Conservation (phyloP, 78 protist species). For the Planoprotostelium fungivorum region DNA sequence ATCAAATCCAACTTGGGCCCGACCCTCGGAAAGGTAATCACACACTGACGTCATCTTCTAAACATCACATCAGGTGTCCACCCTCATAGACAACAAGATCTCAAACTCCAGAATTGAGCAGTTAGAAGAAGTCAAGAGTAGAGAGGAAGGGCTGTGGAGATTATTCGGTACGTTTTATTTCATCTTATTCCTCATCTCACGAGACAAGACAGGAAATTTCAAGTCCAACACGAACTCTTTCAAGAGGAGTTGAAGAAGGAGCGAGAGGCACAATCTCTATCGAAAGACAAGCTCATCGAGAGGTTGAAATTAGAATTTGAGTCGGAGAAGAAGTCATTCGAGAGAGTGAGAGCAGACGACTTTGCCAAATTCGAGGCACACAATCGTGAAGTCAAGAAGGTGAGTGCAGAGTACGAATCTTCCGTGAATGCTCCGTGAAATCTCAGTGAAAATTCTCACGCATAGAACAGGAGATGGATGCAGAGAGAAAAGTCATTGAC, state of each 20-base stretch:
- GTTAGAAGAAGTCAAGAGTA: neutral
- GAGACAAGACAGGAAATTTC: neutral
- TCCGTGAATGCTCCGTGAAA: neutral
- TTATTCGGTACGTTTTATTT: neutral
- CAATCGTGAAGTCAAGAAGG: neutral
- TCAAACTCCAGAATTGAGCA: neutral
- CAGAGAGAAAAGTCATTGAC: neutral
- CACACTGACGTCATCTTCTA: neutral
- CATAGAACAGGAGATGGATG: neutral
- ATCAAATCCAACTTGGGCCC: neutral
- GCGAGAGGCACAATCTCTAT: neutral
- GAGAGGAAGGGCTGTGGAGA: neutral
- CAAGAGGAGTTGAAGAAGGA: neutral
- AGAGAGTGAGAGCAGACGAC: neutral
- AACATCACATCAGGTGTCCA: neutral
- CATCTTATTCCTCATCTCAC: neutral
- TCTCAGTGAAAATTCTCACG: neutral
- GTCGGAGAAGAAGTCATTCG: neutral
- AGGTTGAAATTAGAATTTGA: neutral
- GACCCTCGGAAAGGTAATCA: neutral
- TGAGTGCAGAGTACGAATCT: neutral
- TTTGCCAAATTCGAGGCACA: neutral
- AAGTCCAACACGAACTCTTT: neutral
- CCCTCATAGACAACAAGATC: neutral
- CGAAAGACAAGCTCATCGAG: neutral